Percentiles rank a stretch among this genome's conserved stretches.
Evolutionary conservation across 108 stramenopile genomes (phyloP).

Genomic region (Nannochloropsis gaditana): DNA sequence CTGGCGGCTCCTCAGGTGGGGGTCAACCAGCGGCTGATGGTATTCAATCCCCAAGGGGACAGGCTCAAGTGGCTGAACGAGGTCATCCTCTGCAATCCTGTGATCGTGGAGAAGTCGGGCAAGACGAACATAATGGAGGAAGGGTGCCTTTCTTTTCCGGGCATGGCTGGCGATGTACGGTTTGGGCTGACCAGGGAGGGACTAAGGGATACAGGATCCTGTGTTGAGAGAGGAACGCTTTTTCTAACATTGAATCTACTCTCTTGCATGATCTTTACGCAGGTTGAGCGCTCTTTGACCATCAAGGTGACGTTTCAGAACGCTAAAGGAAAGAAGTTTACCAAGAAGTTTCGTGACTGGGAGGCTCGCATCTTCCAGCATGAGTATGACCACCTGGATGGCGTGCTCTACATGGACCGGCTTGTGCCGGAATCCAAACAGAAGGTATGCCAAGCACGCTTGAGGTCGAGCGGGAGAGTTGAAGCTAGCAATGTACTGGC

Average conservation of each 20-base stretch:
- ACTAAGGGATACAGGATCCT: too few relatives aligned
- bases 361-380: constrained; percentile 90
- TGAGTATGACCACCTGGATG: constrained; percentile 95
- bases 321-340: constrained; percentile 70
- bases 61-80: constrained; percentile 67
- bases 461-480: too few relatives aligned
- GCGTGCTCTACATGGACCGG: constrained; percentile 44
- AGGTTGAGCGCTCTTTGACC: constrained; percentile 62
- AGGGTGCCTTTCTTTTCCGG: constrained; percentile 86
- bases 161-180: constrained; percentile 72
- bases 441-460: constrained; percentile 27
- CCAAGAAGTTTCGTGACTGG: constrained; percentile 75
- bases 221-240: too few relatives aligned
- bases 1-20: constrained; percentile 73
- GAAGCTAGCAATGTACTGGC: too few relatives aligned
- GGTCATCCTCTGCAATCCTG: constrained; percentile 73
- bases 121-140: constrained; percentile 65
- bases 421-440: constrained; percentile 30
- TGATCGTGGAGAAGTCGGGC: constrained; percentile 57
- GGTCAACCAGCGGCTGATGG: constrained; percentile 81
- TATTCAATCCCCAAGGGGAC: constrained; percentile 84
- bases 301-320: constrained; percentile 82
- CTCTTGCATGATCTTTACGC: background rate
- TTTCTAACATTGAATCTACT: too few relatives aligned
- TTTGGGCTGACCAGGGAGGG: constrained; percentile 23